Evolutionary conservation across 2,329 filamentous ascomycete genomes (phyloP).

Genomic region (Thyridium curvatum): DNA sequence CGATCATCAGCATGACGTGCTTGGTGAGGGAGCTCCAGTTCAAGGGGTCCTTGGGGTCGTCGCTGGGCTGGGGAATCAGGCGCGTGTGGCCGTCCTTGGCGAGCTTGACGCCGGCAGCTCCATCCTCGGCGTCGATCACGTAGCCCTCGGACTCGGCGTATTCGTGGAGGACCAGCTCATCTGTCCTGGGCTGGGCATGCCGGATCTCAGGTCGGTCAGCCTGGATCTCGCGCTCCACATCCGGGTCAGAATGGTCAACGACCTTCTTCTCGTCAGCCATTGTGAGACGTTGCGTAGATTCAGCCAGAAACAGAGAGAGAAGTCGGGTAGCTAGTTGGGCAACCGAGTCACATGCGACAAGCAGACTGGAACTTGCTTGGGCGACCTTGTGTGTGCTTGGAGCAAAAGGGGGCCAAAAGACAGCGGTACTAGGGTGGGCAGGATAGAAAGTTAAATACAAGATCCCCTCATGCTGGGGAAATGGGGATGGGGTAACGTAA

Average conservation of each 20-base stretch:
- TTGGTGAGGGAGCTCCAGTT: slow-evolving; percentile 47
- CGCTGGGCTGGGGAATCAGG: slow-evolving; percentile 47
- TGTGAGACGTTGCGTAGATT: too few relatives aligned
- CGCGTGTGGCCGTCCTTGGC: slow-evolving; percentile 36
- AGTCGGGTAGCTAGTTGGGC: too few relatives aligned
- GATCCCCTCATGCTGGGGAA: too few relatives aligned
- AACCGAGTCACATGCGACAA: too few relatives aligned
- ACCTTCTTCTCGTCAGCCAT: background rate
- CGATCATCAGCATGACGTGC: slow-evolving; percentile 38
- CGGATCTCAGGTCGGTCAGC: background rate
- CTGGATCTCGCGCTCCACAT: background rate
- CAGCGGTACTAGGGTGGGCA: too few relatives aligned
- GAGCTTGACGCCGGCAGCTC: slow-evolving; percentile 20
- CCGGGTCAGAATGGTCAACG: background rate
- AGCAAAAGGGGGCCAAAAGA: too few relatives aligned
- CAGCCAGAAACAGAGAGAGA: too few relatives aligned
- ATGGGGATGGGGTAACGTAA: too few relatives aligned
- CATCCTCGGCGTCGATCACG: slow-evolving; percentile 25
- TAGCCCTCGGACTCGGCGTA: slow-evolving; percentile 29
- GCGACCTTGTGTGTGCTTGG: too few relatives aligned
- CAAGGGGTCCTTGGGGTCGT: slow-evolving; percentile 43
- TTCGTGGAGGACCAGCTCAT: slow-evolving; percentile 18
- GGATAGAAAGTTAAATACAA: too few relatives aligned
- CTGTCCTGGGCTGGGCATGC: background rate
- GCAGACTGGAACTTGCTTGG: too few relatives aligned